phyloP scores from a whole-genome alignment of 495 filamentous ascomycete species.

The Aspergillus biplanus region DNA sequence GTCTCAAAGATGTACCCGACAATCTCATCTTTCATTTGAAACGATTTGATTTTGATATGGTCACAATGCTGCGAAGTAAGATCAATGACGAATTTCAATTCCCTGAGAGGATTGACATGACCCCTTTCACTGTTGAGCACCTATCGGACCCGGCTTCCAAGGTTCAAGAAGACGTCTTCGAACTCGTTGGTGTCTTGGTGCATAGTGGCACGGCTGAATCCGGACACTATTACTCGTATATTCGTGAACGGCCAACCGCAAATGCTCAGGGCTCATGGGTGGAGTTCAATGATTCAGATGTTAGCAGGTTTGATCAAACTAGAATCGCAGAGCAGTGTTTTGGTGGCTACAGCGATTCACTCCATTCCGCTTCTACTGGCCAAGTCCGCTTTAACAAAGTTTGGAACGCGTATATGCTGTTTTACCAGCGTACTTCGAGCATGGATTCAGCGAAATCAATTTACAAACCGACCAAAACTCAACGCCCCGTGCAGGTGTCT shows the following conservation, averaged over 20 bases:
- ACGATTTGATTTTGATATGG: conserved; percentile 92
- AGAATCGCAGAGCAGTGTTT: conserved; percentile 77
- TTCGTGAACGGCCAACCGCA: conserved; percentile 73
- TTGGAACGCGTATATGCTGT: conserved; percentile 96
- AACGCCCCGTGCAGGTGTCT: conserved; percentile 57
- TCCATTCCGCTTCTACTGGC: conserved; percentile 42
- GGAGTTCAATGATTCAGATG: conserved; percentile 90
- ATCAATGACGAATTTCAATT: conserved; percentile 96
- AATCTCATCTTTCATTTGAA: conserved; percentile 97
- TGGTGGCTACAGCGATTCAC: conserved; percentile 66
- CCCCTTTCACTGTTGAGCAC: conserved; percentile 83
- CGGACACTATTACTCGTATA: conserved; percentile 96
- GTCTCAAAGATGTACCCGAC: conserved; percentile 90
- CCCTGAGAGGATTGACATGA: conserved; percentile 83
- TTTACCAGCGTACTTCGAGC: conserved; percentile 83
- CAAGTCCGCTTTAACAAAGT: conserved; percentile 62
- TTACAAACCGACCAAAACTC: conserved; percentile 34
- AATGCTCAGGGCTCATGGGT: conserved; percentile 67
- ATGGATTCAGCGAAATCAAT: conserved; percentile 45
- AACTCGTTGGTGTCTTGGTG: conserved; percentile 89
- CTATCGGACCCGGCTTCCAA: conserved; percentile 66
- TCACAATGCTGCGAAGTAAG: conserved; percentile 82
- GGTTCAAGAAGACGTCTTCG: conserved; percentile 71
- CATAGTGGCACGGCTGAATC: conserved; percentile 92
- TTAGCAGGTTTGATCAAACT: conserved; percentile 71